These are phyloP conservation scores for Pestalotiopsis sp. DNA, from an alignment of 2,329 filamentous ascomycete species.

Conservation along the genomic window DNA sequence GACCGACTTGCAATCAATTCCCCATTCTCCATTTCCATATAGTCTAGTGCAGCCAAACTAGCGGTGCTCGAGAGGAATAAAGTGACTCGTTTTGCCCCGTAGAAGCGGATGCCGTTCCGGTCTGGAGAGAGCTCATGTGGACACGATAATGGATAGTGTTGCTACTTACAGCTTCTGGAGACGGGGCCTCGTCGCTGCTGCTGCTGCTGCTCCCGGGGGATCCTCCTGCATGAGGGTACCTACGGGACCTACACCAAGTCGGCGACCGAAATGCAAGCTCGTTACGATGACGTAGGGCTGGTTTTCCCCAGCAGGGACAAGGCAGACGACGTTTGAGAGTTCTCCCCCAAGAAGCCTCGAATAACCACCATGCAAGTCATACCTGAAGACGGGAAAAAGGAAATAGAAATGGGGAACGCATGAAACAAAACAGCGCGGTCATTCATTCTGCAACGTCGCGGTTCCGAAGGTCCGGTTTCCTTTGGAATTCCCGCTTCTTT, in stretches of 20 bases:
- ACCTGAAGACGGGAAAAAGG: background rate
- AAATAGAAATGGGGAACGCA: background rate
- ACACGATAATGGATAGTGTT: background rate
- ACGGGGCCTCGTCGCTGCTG: background rate
- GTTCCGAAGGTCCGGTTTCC: background rate
- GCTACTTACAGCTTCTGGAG: background rate
- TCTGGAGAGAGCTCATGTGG: background rate
- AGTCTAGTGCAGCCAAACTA: background rate
- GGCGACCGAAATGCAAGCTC: background rate
- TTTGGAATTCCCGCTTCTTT: background rate
- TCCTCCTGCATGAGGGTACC: background rate
- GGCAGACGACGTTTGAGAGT: slow-evolving; percentile 4
- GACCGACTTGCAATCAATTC: slow-evolving; percentile 8
- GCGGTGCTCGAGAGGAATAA: background rate
- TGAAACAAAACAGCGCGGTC: background rate
- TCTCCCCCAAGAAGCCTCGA: background rate
- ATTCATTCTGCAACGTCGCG: background rate
- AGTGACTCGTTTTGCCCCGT: background rate
- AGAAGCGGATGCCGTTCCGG: background rate
- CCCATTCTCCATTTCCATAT: background rate
- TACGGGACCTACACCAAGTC: background rate
- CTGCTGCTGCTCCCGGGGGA: background rate
- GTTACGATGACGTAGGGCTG: slow-evolving; percentile 1
- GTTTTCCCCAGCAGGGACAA: background rate
- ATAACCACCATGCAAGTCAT: background rate